Conservation (phyloP, 176 grass and related monocot species). For the Musa acuminata region DNA sequence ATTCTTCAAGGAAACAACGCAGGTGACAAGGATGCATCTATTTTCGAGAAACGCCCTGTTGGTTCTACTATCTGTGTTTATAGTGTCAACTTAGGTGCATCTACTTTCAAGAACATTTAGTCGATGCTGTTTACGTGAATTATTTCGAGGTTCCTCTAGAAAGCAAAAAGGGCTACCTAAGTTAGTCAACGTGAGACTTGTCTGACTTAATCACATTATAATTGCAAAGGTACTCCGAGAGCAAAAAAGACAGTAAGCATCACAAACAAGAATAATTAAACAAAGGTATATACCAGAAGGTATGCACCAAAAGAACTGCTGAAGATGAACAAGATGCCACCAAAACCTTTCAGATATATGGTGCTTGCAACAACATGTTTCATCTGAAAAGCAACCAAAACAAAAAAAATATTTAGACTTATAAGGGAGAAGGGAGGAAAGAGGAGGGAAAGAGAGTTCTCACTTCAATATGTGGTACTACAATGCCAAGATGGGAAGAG, state of each 20-base stretch:
- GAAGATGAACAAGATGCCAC: slow-evolving; percentile 59
- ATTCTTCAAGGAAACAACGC: too few species aligned
- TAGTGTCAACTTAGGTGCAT: too few species aligned
- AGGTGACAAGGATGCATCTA: too few species aligned
- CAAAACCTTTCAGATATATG: slow-evolving; percentile 62
- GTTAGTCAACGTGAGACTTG: background rate
- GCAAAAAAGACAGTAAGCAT: background rate
- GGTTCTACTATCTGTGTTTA: too few species aligned
- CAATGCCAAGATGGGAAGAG: slow-evolving; percentile 29
- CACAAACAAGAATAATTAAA: background rate
- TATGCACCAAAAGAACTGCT: slow-evolving; percentile 61
- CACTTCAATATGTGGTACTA: slow-evolving; percentile 45
- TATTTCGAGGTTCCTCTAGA: too few species aligned
- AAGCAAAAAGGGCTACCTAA: too few species aligned
- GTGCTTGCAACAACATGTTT: slow-evolving; percentile 42
- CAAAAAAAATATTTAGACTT: background rate
- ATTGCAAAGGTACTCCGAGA: too few species aligned
- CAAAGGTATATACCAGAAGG: slow-evolving; percentile 28
- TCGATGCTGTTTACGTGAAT: background rate
- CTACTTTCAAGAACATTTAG: background rate
- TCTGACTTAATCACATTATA: too few species aligned
- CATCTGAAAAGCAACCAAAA: slow-evolving; percentile 32
- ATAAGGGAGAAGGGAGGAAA: background rate
- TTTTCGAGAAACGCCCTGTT: too few species aligned
- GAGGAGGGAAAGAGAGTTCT: background rate